These are phyloP conservation scores for Limonomyces culmigenus DNA, from an alignment of 1,284 basidiomycete genomes.

Conservation along the genomic window DNA sequence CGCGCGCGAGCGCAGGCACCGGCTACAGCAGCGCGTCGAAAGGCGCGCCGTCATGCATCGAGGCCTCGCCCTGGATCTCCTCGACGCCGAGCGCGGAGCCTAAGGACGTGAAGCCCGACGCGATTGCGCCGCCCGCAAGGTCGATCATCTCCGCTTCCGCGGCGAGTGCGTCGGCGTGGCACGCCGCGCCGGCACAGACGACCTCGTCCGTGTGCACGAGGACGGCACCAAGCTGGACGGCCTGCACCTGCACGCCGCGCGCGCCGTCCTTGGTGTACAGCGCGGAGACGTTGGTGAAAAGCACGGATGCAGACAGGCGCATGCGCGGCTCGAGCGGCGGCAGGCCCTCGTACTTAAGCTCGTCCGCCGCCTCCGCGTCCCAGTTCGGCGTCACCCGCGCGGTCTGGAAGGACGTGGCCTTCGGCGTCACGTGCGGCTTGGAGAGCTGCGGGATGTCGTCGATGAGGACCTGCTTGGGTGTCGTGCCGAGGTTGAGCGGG, in stretches of 20 bases:
- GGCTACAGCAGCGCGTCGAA: constrained; percentile 29
- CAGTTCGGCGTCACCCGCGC: constrained; percentile 44
- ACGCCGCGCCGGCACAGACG: background rate
- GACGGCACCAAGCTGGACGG: constrained; percentile 15
- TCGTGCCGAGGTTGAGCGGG: constrained; percentile 59
- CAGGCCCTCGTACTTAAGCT: constrained; percentile 43
- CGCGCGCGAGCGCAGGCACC: constrained; percentile 40
- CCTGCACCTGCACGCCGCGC: constrained; percentile 8
- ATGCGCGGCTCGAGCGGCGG: constrained; percentile 33
- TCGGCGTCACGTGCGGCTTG: constrained; percentile 22
- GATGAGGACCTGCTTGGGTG: constrained; percentile 54
- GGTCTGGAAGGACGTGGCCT: constrained; percentile 29
- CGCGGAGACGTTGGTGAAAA: constrained; percentile 31
- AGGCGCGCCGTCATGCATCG: constrained; percentile 23
- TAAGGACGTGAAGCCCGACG: constrained; percentile 19
- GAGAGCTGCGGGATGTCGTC: constrained; percentile 48
- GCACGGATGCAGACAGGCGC: constrained; percentile 8
- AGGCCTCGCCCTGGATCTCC: constrained; percentile 23
- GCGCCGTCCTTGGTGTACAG: constrained; percentile 11
- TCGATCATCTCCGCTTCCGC: background rate
- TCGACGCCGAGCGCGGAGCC: constrained; percentile 19
- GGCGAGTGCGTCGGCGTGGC: background rate
- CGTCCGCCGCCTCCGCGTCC: constrained; percentile 34
- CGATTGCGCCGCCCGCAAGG: constrained; percentile 16
- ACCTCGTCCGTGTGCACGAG: constrained; percentile 4